These are phyloP conservation scores for Nicotiana tomentosiformis DNA, from an alignment of 257 asterid species.

Conservation along the genomic window DNA sequence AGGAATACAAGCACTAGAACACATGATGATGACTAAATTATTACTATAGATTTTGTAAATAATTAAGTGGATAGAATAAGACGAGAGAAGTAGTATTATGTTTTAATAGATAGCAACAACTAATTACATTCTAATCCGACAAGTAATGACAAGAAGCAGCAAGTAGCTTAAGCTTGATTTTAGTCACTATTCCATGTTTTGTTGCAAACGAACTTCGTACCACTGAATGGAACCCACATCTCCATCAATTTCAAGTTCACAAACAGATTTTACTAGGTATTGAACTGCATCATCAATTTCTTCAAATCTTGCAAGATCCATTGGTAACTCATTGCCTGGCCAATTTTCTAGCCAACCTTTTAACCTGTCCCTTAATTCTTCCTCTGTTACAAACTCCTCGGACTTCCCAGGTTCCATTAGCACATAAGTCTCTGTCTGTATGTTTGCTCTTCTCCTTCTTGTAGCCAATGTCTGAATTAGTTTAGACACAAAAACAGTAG, in stretches of 20 bases:
- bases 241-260: conserved; percentile 80
- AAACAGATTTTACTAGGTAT: conserved; percentile 58
- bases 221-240: conserved; percentile 86
- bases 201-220: conserved; percentile 64
- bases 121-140: no score
- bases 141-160: no score
- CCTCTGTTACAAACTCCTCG: conserved; percentile 74
- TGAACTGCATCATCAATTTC: conserved; percentile 60
- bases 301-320: conserved; percentile 68
- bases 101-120: no score
- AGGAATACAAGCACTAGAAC: no score
- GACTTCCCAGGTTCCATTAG: conserved; percentile 68
- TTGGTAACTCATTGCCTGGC: conserved; percentile 46
- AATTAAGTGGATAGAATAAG: no score
- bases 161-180: no score
- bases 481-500: not conserved
- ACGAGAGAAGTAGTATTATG: no score
- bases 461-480: conserved; percentile 28
- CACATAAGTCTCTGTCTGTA: conserved; percentile 53
- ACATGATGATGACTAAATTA: no score
- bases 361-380: conserved; percentile 45
- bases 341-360: conserved; percentile 64
- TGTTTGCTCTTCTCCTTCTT: conserved; percentile 73
- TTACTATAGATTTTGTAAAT: no score
- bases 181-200: conserved; percentile 14